Evolutionary conservation across 1,139 yeast species (phyloP).

Genomic region (Kodamaea arcana): DNA sequence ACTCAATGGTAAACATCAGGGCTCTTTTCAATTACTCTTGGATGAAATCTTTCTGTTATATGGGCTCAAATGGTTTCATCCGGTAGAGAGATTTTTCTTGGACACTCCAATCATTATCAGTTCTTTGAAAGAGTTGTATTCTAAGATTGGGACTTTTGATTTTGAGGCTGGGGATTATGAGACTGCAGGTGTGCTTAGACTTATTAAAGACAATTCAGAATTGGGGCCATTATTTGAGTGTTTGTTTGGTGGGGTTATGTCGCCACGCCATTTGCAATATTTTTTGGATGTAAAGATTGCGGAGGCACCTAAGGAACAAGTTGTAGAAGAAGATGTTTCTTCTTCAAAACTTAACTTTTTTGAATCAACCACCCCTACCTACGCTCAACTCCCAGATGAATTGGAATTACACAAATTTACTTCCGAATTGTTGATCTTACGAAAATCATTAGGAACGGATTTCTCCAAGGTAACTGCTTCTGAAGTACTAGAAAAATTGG

Average conservation of each 20-base stretch:
- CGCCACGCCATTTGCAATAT: constrained; percentile 1
- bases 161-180: neutral
- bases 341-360: too few species aligned
- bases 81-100: constrained; percentile 5
- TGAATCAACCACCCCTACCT: constrained; percentile 2
- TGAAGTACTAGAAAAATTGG: constrained; percentile 17
- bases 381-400: constrained; percentile 23
- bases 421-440: constrained; percentile 12
- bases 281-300: neutral
- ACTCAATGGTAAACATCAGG: constrained; percentile 2
- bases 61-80: constrained; percentile 6
- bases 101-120: neutral
- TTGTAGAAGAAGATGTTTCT: neutral
- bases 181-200: neutral
- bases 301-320: neutral
- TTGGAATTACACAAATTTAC: constrained; percentile 16
- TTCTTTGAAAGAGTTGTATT: neutral
- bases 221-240: neutral
- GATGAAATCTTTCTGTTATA: constrained; percentile 4
- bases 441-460: constrained; percentile 11
- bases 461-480: constrained; percentile 9
- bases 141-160: neutral
- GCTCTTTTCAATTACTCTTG: constrained; percentile 7
- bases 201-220: neutral
- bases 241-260: neutral